phyloP scores from a whole-genome alignment of 306 rosid genomes.

The Heteromeles arbutifolia region DNA sequence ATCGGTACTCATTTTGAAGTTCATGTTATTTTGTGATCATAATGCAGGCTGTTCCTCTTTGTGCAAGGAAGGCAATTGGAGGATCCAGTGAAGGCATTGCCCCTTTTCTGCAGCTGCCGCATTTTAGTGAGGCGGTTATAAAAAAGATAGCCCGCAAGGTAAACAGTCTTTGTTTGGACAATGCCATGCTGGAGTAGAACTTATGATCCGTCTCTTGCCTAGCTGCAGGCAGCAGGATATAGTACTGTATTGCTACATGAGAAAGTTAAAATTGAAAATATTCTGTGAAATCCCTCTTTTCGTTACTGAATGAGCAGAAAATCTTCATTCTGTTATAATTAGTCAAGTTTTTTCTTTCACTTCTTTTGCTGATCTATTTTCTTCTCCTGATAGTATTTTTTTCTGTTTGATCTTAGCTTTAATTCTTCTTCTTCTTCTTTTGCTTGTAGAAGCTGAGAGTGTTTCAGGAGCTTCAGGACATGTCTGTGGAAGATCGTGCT shows the following conservation, averaged over 20 bases:
- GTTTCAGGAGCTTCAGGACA: conserved; percentile 81
- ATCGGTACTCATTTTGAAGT: background rate
- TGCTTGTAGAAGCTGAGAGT: conserved; percentile 77
- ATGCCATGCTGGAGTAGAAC: background rate
- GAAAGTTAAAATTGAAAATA: background rate
- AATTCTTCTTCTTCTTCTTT: conserved; percentile 14
- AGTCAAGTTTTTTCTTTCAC: background rate
- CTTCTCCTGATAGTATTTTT: background rate
- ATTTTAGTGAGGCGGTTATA: conserved; percentile 70
- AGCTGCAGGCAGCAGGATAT: background rate
- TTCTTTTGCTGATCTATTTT: background rate
- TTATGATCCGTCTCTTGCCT: background rate
- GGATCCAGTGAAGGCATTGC: conserved; percentile 95
- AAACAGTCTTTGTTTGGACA: background rate
- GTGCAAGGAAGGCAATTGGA: conserved; percentile 80
- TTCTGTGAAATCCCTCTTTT: background rate
- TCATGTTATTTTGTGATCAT: conserved; percentile 5
- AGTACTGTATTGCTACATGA: background rate
- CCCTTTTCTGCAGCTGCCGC: conserved; percentile 94
- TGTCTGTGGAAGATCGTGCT: conserved; percentile 68
- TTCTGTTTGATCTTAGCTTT: conserved; percentile 1
- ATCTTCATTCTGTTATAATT: background rate
- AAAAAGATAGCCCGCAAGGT: conserved; percentile 97
- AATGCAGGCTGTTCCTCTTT: conserved; percentile 90
- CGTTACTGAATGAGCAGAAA: background rate